Percentiles rank a stretch among this genome's conserved stretches.
Conservation (phyloP, 495 filamentous ascomycete genomes). For the Aspergillus indologenus region DNA sequence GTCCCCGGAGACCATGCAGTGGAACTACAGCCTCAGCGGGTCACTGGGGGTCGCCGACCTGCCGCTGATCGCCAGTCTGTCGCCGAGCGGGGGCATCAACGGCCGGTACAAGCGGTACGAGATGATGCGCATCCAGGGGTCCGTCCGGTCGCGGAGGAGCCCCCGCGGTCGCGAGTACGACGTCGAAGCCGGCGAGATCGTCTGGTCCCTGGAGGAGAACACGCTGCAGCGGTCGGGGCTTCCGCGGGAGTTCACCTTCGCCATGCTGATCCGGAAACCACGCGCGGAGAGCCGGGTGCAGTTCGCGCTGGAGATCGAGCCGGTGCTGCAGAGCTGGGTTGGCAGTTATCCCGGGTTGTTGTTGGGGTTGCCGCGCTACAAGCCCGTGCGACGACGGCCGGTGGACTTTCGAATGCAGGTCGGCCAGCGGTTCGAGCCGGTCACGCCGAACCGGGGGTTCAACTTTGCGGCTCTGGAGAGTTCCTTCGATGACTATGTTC, state of each 20-base stretch:
- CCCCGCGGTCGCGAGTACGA: conserved; percentile 33
- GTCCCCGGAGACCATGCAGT: conserved; percentile 50
- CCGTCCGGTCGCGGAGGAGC: conserved; percentile 39
- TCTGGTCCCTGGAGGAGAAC: conserved; percentile 55
- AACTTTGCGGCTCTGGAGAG: conserved; percentile 41
- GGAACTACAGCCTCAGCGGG: conserved; percentile 50
- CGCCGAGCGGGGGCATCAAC: conserved; percentile 39
- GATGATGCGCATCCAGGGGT: conserved; percentile 56
- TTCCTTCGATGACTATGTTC: conserved; percentile 42
- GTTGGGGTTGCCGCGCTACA: conserved; percentile 28
- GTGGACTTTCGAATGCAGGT: conserved; percentile 36
- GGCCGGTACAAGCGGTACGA: conserved; percentile 44
- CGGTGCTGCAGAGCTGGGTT: conserved; percentile 34
- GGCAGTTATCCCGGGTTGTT: conserved; percentile 35
- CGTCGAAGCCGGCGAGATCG: conserved; percentile 43
- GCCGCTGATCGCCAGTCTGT: conserved; percentile 43
- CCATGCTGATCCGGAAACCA: conserved; percentile 48
- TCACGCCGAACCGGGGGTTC: conserved; percentile 28
- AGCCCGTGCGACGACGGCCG: conserved; percentile 23
- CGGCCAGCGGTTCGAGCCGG: conserved; percentile 40
- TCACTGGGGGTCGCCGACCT: conserved; percentile 46
- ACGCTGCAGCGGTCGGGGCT: conserved; percentile 47
- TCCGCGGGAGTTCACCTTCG: conserved; percentile 55
- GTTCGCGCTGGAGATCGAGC: conserved; percentile 39
- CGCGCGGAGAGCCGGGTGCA: conserved; percentile 26